Evolutionary conservation across 73 alveolate species (phyloP), one percentile per base, ranked within the genome.

Genomic region (Urostyla sp.): DNA sequence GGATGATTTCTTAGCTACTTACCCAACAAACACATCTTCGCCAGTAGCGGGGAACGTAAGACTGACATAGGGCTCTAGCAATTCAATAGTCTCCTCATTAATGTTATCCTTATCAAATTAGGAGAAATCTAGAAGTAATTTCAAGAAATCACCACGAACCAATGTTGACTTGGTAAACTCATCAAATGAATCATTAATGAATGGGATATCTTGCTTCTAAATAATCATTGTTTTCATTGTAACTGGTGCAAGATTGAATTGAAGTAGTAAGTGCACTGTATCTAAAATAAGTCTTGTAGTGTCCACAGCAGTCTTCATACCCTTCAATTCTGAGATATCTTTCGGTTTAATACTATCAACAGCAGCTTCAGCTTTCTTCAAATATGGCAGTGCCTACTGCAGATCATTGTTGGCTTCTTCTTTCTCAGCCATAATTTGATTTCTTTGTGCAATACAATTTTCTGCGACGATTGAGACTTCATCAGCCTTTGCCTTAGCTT

Each of bases 41-140:
- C 88, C 88, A 36, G 73, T 83, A 16, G 45, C 5, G 24, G 88
- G 89, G 48, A 78, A 59, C 32, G 75, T 91, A 3, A 56, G 73
- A 36, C 84, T 85, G 67, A 96, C 88, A 72, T 96, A 97, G 26
- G 99, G 99, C 75, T 93, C 96, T 40, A 97, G 92, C 48, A 98
- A 89, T 90, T 96, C 99, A 87, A 96, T 92, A 15, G 99, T 97
- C 90, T 97, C 99, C 67, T 98, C 99, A 83, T 97, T 98, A 88
- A 97, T 97, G 78, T 92, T 84, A 61, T 96, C 99, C 88, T 94
- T 96, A 53, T 96, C 99, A 50, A 79, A 72, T 8, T 84, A 87
- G 7, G 97, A 93, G 87, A 88, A 96, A 51, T 95, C 97, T 40
- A 91, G 53, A 75, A 95, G 80, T 51, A 75, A 77, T 75, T 67